Base-by-base conservation (phyloP, 2,329 filamentous ascomycete genomes). In the Neobulgaria alba region DNA sequence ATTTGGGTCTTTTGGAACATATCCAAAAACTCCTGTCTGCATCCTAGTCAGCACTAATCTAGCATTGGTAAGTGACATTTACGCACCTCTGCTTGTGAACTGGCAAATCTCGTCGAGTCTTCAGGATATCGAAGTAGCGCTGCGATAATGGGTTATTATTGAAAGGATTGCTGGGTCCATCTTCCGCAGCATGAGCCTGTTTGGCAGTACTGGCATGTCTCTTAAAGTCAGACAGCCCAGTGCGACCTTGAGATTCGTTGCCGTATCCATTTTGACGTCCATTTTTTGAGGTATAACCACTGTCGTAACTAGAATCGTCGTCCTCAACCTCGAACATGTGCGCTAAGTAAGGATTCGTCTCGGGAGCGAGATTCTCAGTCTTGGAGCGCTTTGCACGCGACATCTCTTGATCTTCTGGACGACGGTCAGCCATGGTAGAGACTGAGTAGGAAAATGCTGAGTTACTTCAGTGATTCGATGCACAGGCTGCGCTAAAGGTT, bases 1-100 rank as follows among this genome's bases (percentile, higher is more conserved):
- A 98, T 95, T 66, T 98, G 92, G 17, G 82, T 86, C 56, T 83
- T 79, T 57, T 98, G 93, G 67, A 93, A 98, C 58, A 94, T 77
- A 59, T 89, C 71, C 45, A 98, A 74, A 61, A 98, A 98, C 61
- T 98, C 92, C 64, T 92, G 79, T 63, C 85, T 85, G 17, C 21
- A 36, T 16, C 26, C 15, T 5, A 34, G 33, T 60, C 43, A 59
- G 50, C 10, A n/a, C n/a, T n/a, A n/a, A n/a, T n/a, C n/a, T n/a
- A 35, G 16, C 7, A 33, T n/a, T 16, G 8, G 17, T 30, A 16
- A 40, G 18, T 9, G 36, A 21, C 23, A n/a, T 17, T 10, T 39
- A 45, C 73, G 54, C 64, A 85, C 73, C 88, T 81, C 65, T 98
- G 92, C 59, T 87, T 82, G 64, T 94, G 82, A 32, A 98, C 92